Base-by-base conservation (phyloP, 805 yeast genomes). In the Monosporozyma unispora region DNA sequence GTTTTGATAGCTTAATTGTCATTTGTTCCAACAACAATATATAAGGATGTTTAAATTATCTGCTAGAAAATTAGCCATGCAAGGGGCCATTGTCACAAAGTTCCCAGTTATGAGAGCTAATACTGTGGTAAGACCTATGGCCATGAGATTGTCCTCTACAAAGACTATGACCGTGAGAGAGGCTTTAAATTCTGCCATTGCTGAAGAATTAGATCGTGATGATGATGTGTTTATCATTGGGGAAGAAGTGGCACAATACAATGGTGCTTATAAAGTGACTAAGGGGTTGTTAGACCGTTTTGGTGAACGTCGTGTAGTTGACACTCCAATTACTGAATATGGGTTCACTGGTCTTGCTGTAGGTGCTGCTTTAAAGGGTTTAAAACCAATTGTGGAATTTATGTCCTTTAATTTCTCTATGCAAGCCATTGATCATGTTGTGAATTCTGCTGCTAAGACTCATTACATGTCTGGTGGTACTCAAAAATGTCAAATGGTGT, bases 391-490 rank as follows among this genome's bases (percentile, higher is more conserved):
- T 61, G 88, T 93, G 68, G 99, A 93, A 75, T 93, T 93, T 74
- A 93, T 93, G 99, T 91, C 98, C 22, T 89, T 91, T 77, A 93
- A 93, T 80, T 93, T 93, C 69, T 97, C 99, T 64, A 91, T 93
- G 99, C 99, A 93, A 77, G 86, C 99, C 58, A 93, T 93, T 68
- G 99, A 93, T 72, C 98, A 93, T 61, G 93, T 93, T 71, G 80
- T 93, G 73, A 93, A 93, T 80, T 90, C 98, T 50, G 98, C 97
- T 48, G 99, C 98, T 55, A 93, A 91, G 79, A 93, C 99, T 46
- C 88, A 82, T 72, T 93, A 93, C 77, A 93, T 93, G 99, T 87
- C 96, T 56, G 99, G 99, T 70, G 99, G 99, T 77, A 86, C 82
- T 55, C 96, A 90, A 73, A 91, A 91, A 55, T 90, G 97, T 78